Evolutionary conservation across 2,329 filamentous ascomycete genomes (phyloP).

Genomic region (Calonectria multiphialidica): DNA sequence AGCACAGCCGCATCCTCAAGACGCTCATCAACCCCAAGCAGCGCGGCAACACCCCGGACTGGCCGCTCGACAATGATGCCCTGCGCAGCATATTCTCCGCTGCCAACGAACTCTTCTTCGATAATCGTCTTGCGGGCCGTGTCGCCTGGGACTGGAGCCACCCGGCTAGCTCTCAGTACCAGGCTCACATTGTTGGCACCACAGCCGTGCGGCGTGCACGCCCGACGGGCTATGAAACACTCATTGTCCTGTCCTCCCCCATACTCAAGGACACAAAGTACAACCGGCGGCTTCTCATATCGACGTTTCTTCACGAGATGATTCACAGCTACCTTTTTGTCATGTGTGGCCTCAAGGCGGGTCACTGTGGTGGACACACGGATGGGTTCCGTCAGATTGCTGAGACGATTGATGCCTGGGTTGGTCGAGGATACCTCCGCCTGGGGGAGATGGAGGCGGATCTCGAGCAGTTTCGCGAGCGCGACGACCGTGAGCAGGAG

Average conservation of each 20-base stretch:
- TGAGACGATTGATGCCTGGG: conserved; percentile 71
- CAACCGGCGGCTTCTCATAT: conserved; percentile 71
- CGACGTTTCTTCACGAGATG: conserved; percentile 75
- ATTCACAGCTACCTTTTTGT: conserved; percentile 77
- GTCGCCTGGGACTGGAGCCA: conserved; percentile 74
- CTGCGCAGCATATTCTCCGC: conserved; percentile 70
- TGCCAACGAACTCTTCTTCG: conserved; percentile 74
- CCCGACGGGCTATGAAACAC: conserved; percentile 68
- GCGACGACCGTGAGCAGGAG: conserved; percentile 38
- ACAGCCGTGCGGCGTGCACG: conserved; percentile 66
- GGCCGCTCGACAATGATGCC: conserved; percentile 68
- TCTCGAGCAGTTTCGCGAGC: conserved; percentile 63
- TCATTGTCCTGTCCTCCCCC: conserved; percentile 71
- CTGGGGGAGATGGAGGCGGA: conserved; percentile 73
- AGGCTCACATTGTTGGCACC: conserved; percentile 70
- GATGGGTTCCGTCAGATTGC: conserved; percentile 70
- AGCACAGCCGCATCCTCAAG: conserved; percentile 68
- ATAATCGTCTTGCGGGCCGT: conserved; percentile 65
- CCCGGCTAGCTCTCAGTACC: conserved; percentile 61
- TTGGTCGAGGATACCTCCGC: conserved; percentile 65
- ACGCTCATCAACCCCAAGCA: conserved; percentile 66
- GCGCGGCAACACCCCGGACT: conserved; percentile 53
- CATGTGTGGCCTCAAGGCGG: conserved; percentile 68
- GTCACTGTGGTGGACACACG: conserved; percentile 70
- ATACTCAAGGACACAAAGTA: conserved; percentile 69